Conservation (phyloP, 306 rosid species). For the Lablab purpureus region DNA sequence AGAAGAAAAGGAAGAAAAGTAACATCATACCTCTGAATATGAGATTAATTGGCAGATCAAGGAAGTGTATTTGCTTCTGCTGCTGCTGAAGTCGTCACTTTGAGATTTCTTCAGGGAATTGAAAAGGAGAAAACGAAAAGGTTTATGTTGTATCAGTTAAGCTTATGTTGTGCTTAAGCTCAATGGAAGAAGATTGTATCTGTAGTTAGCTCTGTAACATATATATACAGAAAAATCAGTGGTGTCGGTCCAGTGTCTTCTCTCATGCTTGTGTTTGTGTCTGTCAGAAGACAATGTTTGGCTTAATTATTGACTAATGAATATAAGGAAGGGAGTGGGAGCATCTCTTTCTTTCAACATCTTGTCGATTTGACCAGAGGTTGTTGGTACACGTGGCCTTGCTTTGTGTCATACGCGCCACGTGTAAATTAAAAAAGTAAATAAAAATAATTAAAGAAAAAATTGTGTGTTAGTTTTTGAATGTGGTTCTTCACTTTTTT, state of each 20-base stretch:
- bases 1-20: neutral
- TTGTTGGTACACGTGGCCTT: conserved; percentile 17
- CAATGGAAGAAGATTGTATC: neutral
- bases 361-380: neutral
- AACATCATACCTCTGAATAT: neutral
- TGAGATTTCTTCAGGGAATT: neutral
- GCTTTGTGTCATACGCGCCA: neutral
- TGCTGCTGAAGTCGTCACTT: neutral
- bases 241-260: neutral
- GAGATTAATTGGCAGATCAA: neutral
- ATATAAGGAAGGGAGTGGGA: neutral
- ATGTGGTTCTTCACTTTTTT: neutral
- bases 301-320: neutral
- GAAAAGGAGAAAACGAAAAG: too few species aligned
- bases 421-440: neutral
- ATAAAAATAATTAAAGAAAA: neutral
- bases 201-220: neutral
- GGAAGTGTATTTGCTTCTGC: neutral
- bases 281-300: neutral
- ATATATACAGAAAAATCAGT: neutral
- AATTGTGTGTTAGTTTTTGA: neutral
- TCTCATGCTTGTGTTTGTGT: neutral
- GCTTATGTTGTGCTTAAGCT: neutral
- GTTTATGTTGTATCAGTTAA: too few species aligned
- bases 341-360: neutral